Base-by-base conservation (phyloP, 805 yeast genomes). In the Ogataea nakhonphanomensis region DNA sequence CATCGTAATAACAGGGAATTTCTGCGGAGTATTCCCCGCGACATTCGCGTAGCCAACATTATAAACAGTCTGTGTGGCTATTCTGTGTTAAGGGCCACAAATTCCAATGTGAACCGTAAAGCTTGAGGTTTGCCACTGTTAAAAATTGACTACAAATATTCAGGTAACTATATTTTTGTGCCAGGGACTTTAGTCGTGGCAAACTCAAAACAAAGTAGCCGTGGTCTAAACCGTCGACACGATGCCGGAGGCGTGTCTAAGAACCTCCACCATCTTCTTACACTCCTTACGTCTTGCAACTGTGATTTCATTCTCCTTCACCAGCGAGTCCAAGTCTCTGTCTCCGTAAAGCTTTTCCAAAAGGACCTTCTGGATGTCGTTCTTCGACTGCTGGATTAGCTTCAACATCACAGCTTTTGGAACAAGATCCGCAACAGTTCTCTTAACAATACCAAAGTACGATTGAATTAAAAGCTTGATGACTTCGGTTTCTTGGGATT, bases 371-470 rank as follows among this genome's bases (percentile, higher is more conserved):
- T 95, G 99, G 55, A 93, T 84, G 54, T 87, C 95, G 41, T 78
- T 81, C 70, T 86, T 88, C 29, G 95, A 83, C 57, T 74, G 76
- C 48, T 81, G 81, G 55, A 93, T 91, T 61, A 93, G 75, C 64
- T 91, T 90, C 56, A 91, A 73, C 95, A 90, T 89, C 48, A 93
- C 77, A 3, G 97, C 95, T 68, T 93, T 93, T 52, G 99, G 99
- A 52, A 93, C 83, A 56, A 90, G 70, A 61, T 93, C 99, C 14
- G 95, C 84, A 54, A 93, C 83, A 1, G 97, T 87, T 61, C 95
- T 79, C 68, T 90, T 88, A 35, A 93, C 96, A 61, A 93, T 93
- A 58, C 79, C 79, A 69, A 84, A 93, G 66, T 93, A 93, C 21
- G 96, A 87, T 37, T 82, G 77, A 50, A 93, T 91, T 60, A 93